phyloP scores from a whole-genome alignment of 352 stramenopile genomes.

The Phytophthora melonis region DNA sequence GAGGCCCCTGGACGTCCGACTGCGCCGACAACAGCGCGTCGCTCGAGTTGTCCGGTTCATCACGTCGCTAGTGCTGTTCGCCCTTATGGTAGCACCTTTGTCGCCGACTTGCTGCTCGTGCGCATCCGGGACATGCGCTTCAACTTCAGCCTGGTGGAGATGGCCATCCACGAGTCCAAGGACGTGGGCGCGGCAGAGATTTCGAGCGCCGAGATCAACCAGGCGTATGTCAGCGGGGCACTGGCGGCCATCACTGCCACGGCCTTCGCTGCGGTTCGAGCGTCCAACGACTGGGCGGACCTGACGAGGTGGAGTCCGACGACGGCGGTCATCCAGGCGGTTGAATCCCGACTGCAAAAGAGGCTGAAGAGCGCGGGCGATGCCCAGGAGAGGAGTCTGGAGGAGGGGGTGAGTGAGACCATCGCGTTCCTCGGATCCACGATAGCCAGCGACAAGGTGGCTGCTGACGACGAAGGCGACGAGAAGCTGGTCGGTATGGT shows the following conservation, averaged over 20 bases:
- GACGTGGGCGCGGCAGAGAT: background rate
- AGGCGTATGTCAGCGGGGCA: background rate
- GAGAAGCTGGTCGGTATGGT: background rate
- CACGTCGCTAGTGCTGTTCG: constrained; percentile 29
- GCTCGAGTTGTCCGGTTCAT: constrained; percentile 6
- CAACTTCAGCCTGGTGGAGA: background rate
- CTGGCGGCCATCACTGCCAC: background rate
- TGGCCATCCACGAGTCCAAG: background rate
- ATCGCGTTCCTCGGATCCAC: background rate
- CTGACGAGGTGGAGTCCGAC: background rate
- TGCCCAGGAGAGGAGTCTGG: background rate
- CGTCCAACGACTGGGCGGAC: background rate
- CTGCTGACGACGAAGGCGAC: background rate
- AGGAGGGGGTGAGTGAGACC: background rate
- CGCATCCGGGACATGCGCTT: constrained; percentile 21
- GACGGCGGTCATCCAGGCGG: background rate
- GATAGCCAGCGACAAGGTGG: background rate
- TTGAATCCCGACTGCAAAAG: background rate
- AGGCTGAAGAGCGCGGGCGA: background rate
- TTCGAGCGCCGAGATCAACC: background rate
- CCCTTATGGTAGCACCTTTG: constrained; percentile 28
- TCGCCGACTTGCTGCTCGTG: constrained; percentile 40
- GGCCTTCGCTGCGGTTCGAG: background rate
- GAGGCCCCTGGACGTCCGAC: background rate
- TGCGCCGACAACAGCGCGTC: background rate